Evolutionary conservation across 176 grass and related monocot species (phyloP).

Genomic region (Aegilops sharonensis): DNA sequence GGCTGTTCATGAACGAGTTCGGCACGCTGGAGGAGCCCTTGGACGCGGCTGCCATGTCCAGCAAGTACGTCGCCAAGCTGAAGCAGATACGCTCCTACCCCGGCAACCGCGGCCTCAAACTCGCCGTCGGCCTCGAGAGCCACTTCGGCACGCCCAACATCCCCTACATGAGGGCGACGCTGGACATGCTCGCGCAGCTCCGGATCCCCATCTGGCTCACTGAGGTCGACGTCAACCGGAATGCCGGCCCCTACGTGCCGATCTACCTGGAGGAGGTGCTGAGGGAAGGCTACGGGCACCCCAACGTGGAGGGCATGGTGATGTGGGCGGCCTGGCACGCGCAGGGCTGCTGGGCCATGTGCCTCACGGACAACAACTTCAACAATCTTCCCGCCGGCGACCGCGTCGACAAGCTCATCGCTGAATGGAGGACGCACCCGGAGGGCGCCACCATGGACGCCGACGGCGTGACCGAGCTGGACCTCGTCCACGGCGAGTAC

Average conservation of each 20-base stretch:
- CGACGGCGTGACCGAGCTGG: constrained; percentile 32
- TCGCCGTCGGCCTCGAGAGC: constrained; percentile 74
- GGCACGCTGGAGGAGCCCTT: constrained; percentile 59
- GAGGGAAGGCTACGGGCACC: constrained; percentile 70
- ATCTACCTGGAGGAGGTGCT: constrained; percentile 64
- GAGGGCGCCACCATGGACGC: constrained; percentile 20
- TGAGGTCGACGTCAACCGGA: constrained; percentile 52
- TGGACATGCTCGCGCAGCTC: constrained; percentile 61
- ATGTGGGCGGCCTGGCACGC: constrained; percentile 84
- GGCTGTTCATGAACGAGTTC: constrained; percentile 84
- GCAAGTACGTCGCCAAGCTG: constrained; percentile 64
- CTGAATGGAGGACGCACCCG: constrained; percentile 52
- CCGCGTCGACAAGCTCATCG: constrained; percentile 75
- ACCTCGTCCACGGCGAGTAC: constrained; percentile 62
- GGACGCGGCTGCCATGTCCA: constrained; percentile 27
- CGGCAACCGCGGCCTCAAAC: constrained; percentile 22
- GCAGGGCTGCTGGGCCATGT: constrained; percentile 62
- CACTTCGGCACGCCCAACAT: constrained; percentile 76
- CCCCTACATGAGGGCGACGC: constrained; percentile 56
- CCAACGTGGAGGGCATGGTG: constrained; percentile 65
- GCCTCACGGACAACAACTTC: constrained; percentile 71
- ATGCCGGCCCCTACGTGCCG: constrained; percentile 35
- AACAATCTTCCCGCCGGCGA: constrained; percentile 63
- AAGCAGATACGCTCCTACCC: constrained; percentile 39
- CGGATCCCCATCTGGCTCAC: constrained; percentile 88